Evolutionary conservation across 2,329 filamentous ascomycete species (phyloP).

Genomic region (Parastagonospora nodorum): DNA sequence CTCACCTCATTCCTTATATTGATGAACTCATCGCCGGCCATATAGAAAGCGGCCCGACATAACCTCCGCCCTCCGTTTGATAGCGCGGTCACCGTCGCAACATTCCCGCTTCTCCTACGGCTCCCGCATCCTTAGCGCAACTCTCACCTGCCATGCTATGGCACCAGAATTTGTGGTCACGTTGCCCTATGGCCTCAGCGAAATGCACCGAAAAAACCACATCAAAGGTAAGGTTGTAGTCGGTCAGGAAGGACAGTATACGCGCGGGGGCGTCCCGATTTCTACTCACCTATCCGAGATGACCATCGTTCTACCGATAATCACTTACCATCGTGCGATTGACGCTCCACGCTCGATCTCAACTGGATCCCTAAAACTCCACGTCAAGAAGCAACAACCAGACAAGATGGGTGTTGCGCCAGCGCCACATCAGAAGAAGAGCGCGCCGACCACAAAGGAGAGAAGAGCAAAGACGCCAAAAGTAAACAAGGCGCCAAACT

Average conservation of each 20-base stretch:
- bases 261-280: not conserved
- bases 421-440: too few relatives aligned
- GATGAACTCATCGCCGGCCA: too few relatives aligned
- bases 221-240: slow-evolving; percentile 1
- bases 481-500: not conserved
- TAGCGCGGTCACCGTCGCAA: not conserved
- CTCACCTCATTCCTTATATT: too few relatives aligned
- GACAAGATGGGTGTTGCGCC: not conserved
- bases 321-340: not conserved
- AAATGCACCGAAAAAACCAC: not conserved
- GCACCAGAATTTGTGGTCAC: not conserved
- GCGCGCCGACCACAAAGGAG: too few relatives aligned
- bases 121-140: not conserved
- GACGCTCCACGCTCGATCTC: not conserved
- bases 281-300: not conserved
- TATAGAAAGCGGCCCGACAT: too few relatives aligned
- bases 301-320: not conserved
- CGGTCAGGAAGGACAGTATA: not conserved
- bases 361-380: not conserved
- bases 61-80: not conserved
- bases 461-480: not conserved
- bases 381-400: not conserved
- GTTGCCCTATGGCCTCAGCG: not conserved
- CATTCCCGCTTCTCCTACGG: not conserved
- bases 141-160: not conserved